Percentiles rank a stretch among this genome's conserved stretches.
Conservation (phyloP, 2,329 filamentous ascomycete species). For the Claviceps cyperi region DNA sequence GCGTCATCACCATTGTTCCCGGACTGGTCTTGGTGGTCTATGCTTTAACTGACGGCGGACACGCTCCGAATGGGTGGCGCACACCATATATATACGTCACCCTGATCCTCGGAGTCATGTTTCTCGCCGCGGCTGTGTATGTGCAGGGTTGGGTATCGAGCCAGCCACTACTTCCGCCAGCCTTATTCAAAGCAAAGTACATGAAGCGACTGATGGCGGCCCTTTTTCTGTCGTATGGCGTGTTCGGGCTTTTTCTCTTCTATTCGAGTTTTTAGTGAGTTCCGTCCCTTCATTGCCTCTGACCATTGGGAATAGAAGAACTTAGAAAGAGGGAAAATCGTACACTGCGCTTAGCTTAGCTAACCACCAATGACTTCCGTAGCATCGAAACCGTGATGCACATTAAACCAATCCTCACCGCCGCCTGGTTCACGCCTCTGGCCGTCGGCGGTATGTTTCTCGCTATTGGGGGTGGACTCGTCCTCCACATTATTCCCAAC, state of each 20-base stretch:
- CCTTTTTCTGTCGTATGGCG: slow-evolving; percentile 54
- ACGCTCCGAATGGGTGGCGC: slow-evolving; percentile 55
- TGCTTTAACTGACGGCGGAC: slow-evolving; percentile 57
- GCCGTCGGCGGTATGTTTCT: slow-evolving; percentile 54
- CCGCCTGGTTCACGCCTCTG: slow-evolving; percentile 56
- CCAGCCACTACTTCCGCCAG: slow-evolving; percentile 54
- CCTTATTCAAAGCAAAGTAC: slow-evolving; percentile 54
- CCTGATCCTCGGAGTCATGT: slow-evolving; percentile 45
- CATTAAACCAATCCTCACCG: slow-evolving; percentile 45
- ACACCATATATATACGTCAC: slow-evolving; percentile 58
- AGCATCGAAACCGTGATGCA: slow-evolving; percentile 47
- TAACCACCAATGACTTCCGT: background rate
- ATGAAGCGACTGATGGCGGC: slow-evolving; percentile 49
- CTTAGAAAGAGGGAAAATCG: background rate
- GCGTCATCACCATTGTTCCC: slow-evolving; percentile 43
- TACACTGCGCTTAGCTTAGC: background rate
- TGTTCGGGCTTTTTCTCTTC: slow-evolving; percentile 52
- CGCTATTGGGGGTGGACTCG: slow-evolving; percentile 45
- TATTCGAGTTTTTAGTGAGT: slow-evolving; percentile 54
- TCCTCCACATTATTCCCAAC: slow-evolving; percentile 52
- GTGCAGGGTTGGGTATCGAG: slow-evolving; percentile 57
- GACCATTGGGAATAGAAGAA: background rate
- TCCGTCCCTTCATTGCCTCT: background rate
- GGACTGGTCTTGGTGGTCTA: slow-evolving; percentile 59
- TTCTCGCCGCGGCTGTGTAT: slow-evolving; percentile 48